These are phyloP conservation scores for Tarenaya hassleriana DNA, from an alignment of 345 rosid genomes.

Conservation along the genomic window DNA sequence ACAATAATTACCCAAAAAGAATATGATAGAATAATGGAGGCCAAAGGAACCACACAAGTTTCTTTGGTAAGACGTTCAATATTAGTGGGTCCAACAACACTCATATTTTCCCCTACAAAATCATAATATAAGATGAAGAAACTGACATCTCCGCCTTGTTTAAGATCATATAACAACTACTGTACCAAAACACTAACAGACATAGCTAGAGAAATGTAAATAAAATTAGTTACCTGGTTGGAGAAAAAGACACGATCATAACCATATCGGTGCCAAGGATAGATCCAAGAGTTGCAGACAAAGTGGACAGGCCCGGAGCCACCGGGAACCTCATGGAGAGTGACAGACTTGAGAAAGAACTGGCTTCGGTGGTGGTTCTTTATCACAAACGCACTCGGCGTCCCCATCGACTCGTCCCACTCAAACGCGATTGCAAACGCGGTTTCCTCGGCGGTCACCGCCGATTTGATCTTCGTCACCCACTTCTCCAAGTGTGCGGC, in stretches of 20 bases:
- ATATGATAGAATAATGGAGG: too few relatives aligned
- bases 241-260: constrained; percentile 77
- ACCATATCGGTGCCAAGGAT: constrained; percentile 59
- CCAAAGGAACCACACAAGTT: too few relatives aligned
- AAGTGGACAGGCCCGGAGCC: constrained; percentile 52
- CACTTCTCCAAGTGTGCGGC: constrained; percentile 61
- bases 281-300: constrained; percentile 91
- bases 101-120: too few relatives aligned
- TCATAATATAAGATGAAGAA: too few relatives aligned
- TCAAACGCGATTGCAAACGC: constrained; percentile 46
- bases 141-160: too few relatives aligned
- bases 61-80: too few relatives aligned
- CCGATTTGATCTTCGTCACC: constrained; percentile 37
- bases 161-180: too few relatives aligned
- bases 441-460: constrained; percentile 48
- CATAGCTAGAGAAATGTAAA: neutral
- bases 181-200: too few relatives aligned
- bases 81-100: too few relatives aligned
- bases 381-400: constrained; percentile 65
- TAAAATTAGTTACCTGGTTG: constrained; percentile 65
- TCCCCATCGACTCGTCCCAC: constrained; percentile 61
- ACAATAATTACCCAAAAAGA: too few relatives aligned
- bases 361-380: constrained; percentile 66
- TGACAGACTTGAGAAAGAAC: constrained; percentile 52
- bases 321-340: constrained; percentile 37